Conservation (phyloP, 805 yeast genomes). For the Ogataea degrootiae region DNA sequence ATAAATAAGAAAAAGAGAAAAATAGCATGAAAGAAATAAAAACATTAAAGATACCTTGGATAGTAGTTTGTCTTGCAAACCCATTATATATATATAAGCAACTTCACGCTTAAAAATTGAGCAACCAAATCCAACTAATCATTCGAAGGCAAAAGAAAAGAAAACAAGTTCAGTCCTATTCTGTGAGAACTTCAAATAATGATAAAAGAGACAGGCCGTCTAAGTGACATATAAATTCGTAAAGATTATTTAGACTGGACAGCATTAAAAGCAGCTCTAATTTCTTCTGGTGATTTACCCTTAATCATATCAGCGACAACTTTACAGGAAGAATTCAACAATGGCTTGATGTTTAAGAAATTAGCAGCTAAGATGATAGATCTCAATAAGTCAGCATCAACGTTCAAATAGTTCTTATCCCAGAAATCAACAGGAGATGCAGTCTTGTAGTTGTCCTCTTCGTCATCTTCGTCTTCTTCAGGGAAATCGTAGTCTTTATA, state of each 20-base stretch:
- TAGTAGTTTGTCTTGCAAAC: too few species aligned
- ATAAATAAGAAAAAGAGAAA: too few species aligned
- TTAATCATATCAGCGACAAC: conserved; percentile 81
- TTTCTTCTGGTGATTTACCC: conserved; percentile 71
- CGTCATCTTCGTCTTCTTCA: conserved; percentile 66
- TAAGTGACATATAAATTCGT: neutral
- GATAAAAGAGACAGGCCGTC: too few species aligned
- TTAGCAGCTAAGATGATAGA: conserved; percentile 76
- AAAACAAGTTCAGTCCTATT: too few species aligned
- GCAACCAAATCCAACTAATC: too few species aligned
- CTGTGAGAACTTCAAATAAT: too few species aligned
- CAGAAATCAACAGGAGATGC: conserved; percentile 81
- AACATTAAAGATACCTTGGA: too few species aligned
- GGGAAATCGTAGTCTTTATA: conserved; percentile 72
- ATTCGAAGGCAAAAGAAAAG: too few species aligned
- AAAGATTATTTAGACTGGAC: conserved; percentile 24
- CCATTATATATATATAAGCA: too few species aligned
- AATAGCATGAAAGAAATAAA: too few species aligned
- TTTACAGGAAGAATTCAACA: conserved; percentile 68
- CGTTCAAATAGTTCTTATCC: conserved; percentile 87
- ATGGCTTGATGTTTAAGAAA: conserved; percentile 63
- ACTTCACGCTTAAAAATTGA: too few species aligned
- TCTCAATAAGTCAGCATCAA: conserved; percentile 76
- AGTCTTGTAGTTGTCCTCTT: conserved; percentile 45
- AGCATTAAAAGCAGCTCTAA: conserved; percentile 65